Evolutionary conservation across 305 asterid species (phyloP), one percentile per base, ranked within the genome.

Genomic region (Solanum chacoense): DNA sequence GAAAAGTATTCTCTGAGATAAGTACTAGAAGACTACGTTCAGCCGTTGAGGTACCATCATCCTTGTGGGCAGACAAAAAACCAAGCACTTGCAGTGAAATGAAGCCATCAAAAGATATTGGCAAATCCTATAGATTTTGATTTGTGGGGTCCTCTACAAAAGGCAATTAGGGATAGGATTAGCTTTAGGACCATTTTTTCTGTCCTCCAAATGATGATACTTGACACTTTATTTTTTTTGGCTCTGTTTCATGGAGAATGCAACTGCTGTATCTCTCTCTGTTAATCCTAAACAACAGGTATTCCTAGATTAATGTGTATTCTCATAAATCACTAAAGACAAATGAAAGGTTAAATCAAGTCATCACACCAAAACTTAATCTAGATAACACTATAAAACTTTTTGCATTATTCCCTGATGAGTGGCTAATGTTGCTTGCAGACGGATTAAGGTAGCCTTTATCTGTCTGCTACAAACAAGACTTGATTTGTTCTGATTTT

Each of bases 361-460:
- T 31, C 29, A 50, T 20, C 20, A 50, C 28, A 20, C 12, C 11
- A 20, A 38, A 83, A 45, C 22, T 83, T 24, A 20, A 5, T 83
- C 40, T 83, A 0, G 20, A 50, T 29, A 31, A 50, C 50, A 45
- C 71, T 20, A 83, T 45, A 50, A 50, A 83, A 45, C 72, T 45
- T 83, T 83, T 50, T 34, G 1, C 10, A 2, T 81, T 45, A 83
- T 55, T 83, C 22, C 87, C 42, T 31, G 22, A 88, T 37, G 34
- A 85, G 87, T 80, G 91, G 89, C 75, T 88, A 89, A 87, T 69
- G 45, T 88, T 85, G 77, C 71, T 26, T 67, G 29, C 18, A 5
- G 81, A 37, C 9, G 38, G 74, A 86, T 42, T 69, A 32, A 59
- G 75, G 35, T 14, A 24, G 45, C 83, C 38, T 86, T 45, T 67